Base-by-base conservation (phyloP, 140 eudicot genomes). In the Ambrosia hybrid region DNA sequence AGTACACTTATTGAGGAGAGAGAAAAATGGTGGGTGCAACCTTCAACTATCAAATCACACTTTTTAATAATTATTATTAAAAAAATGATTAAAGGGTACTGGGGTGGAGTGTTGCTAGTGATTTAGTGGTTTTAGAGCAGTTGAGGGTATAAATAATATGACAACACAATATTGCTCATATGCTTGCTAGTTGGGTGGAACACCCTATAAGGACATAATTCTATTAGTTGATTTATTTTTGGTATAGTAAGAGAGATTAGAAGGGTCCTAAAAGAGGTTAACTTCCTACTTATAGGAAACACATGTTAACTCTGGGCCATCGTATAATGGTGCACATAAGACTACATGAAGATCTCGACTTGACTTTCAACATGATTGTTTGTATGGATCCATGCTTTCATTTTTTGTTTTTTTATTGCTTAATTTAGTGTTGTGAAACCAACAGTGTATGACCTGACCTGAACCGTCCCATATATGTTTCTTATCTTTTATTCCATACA, bases 221-320 rank as follows among this genome's bases (percentile, higher is more conserved):
- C 4, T 48, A 10, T 9, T 48, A 48, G 9, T 30, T 0, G 34
- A 30, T 1, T 30, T 30, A 30, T 30, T 48, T 48, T 48, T 48
- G 12, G 52, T 48, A 11, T 12, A 48, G 8, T 10, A 48, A 6
- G 52, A 48, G 52, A 48, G 52, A 48, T 48, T 48, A 48, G 52
- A 48, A 48, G 52, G 52, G 13, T 48, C 13, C 73, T 77, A 65
- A 76, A 68, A 79, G 82, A 80, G 78, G 67, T 73, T 73, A 38
- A 38, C 43, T 30, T 58, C 70, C 75, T 79, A 67, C 83, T 77
- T 76, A 72, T 83, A 38, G 43, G 83, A 81, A 75, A 81, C 86
- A 86, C 83, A 77, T 80, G 86, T 82, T 68, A 71, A 78, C 83
- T 71, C 77, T 85, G 76, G 72, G 49, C 83, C 78, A 64, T 58